Base-by-base conservation (phyloP, 2,329 filamentous ascomycete species). In the Alternaria ventricosa region DNA sequence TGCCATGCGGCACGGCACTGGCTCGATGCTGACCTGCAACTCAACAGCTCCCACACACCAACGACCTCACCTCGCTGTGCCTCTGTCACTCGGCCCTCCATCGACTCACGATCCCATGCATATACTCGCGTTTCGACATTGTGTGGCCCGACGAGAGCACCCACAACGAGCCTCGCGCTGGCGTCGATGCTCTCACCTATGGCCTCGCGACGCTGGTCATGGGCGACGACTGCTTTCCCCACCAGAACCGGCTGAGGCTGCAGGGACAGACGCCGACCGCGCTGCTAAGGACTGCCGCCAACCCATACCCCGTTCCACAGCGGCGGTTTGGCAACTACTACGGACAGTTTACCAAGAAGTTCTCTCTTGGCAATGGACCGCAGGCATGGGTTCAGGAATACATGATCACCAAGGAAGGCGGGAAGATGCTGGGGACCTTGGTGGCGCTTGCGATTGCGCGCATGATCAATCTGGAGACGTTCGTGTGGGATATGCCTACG, bases 401-500 rank as follows among this genome's bases (percentile, higher is more conserved):
- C 80, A 87, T 92, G 66, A 92, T 95, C 71, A 90, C 87, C 3
- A 94, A 94, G 79, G 92, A 95, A 76, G 89, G 90, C 60, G 93
- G 93, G 4, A 96, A 95, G 81, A 94, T 96, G 92, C 85, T 96
- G n/a, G 92, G 92, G 6, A 95, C 92, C 1, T 82, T 96, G 54
- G 92, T 94, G 12, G 91, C 92, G 10, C 82, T 94, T 67, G 91
- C 92, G 12, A 85, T 96, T n/a, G 89, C 90, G 46, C 90, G 91
- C 66, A 96, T 96, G 92, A 83, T 88, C 55, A 93, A 92, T 72
- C 84, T 96, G 43, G 92, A 96, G 79, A 89, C 89, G 0, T 96
- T 96, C 73, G 85, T 92, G 4, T 96, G 92, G 92, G 92, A 96
- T 74, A 95, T 96, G 92, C 92, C 92, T 1, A 96, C 92, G 0